Percentiles rank a stretch among this genome's conserved stretches.
These are phyloP conservation scores for Alternaria sp. DNA, from an alignment of 2,329 filamentous ascomycete genomes.

Conservation along the genomic window DNA sequence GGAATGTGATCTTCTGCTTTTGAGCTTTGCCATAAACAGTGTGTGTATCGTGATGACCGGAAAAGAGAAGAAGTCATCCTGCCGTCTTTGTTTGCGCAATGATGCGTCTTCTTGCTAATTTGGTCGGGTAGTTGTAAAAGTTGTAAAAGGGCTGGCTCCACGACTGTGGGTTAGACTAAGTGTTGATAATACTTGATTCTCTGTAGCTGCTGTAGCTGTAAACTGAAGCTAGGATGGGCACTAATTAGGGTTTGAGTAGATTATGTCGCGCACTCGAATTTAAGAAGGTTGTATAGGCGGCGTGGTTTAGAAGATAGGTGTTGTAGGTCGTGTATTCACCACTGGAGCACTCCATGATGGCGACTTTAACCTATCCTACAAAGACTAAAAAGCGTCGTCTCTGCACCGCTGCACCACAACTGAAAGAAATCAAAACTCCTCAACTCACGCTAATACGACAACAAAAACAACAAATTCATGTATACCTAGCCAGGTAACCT, in stretches of 20 bases:
- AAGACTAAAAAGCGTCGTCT: background rate
- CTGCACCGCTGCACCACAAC: constrained; percentile 17
- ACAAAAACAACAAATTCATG: background rate
- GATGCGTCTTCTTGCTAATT: background rate
- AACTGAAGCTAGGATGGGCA: background rate
- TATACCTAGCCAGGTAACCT: background rate
- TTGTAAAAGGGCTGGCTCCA: background rate
- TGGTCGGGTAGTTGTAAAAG: background rate
- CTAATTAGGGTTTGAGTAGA: background rate
- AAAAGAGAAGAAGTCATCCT: background rate
- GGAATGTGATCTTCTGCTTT: background rate
- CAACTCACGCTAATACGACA: background rate
- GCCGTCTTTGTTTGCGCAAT: background rate
- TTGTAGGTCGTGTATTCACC: background rate
- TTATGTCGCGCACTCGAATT: background rate
- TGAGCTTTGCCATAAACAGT: background rate
- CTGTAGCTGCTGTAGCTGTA: background rate
- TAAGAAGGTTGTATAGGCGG: background rate
- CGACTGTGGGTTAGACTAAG: background rate
- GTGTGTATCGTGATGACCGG: background rate
- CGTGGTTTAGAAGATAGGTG: no score
- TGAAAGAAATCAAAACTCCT: constrained; percentile 21
- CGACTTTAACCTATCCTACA: background rate
- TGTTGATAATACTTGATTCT: background rate
- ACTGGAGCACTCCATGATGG: background rate